These are phyloP conservation scores for Colletotrichum shisoi DNA, from an alignment of 2,329 filamentous ascomycete species.

Conservation along the genomic window DNA sequence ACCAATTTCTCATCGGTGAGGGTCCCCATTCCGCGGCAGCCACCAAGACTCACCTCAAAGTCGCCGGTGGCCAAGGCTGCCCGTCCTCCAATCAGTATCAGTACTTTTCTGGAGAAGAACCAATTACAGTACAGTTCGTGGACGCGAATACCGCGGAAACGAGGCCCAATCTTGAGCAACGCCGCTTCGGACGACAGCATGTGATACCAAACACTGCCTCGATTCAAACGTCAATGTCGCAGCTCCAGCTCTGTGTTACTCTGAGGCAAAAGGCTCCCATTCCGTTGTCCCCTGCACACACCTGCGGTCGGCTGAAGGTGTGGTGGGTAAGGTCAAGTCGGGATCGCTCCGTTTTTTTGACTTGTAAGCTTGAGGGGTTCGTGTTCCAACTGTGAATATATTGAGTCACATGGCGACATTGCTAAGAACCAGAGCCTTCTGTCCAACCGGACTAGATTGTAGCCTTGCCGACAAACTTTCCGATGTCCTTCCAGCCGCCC, in stretches of 20 bases:
- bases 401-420: neutral
- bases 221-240: conserved; percentile 14
- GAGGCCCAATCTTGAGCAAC: neutral
- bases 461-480: conserved; percentile 1
- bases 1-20: conserved; percentile 30
- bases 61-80: conserved; percentile 5
- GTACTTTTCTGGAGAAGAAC: neutral
- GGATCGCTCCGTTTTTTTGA: conserved; percentile 5
- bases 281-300: conserved; percentile 10
- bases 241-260: conserved; percentile 20
- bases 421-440: conserved; percentile 1
- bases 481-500: neutral
- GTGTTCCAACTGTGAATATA: conserved; percentile 11
- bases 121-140: neutral
- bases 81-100: neutral
- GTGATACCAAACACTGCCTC: conserved; percentile 10
- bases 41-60: conserved; percentile 15
- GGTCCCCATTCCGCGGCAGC: conserved; percentile 7
- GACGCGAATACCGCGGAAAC: conserved; percentile 12
- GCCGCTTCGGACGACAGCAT: neutral
- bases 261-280: conserved; percentile 24
- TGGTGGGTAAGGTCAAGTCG: conserved; percentile 23
- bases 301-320: conserved; percentile 15
- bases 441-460: neutral
- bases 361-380: neutral